These are phyloP conservation scores for Coemansia sp. DNA, from an alignment of 192 early-diverging fungal species.

Conservation along the genomic window DNA sequence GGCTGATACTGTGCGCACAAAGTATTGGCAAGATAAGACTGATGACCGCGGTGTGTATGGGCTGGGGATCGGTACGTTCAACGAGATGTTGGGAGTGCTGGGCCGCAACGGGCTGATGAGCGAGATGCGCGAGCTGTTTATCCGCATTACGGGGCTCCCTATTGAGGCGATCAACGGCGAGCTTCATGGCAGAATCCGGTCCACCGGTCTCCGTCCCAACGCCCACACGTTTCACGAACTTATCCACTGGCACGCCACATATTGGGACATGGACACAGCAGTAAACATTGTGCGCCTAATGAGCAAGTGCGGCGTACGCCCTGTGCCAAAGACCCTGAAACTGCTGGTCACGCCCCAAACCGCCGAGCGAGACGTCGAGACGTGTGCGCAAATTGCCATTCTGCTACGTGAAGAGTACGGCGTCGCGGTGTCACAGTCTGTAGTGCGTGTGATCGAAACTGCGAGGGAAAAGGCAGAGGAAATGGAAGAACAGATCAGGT, in stretches of 20 bases:
- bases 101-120: conserved; percentile 47
- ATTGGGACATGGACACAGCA: conserved; percentile 41
- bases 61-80: conserved; percentile 10
- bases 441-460: conserved; percentile 15
- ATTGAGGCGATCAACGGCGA: neutral
- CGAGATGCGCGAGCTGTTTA: conserved; percentile 33
- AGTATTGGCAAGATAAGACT: conserved; percentile 20
- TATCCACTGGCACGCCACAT: conserved; percentile 42
- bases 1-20: neutral
- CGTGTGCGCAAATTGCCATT: conserved; percentile 17
- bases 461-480: conserved; percentile 8
- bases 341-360: conserved; percentile 21
- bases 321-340: conserved; percentile 20
- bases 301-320: conserved; percentile 15
- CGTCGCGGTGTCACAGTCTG: neutral
- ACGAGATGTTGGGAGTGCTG: conserved; percentile 41
- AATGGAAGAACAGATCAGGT: conserved; percentile 33
- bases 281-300: conserved; percentile 20
- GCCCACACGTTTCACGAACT: conserved; percentile 30
- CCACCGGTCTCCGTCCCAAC: neutral
- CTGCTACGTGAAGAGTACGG: conserved; percentile 9
- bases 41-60: conserved; percentile 10
- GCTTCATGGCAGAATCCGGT: neutral
- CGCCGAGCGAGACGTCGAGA: conserved; percentile 12
- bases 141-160: conserved; percentile 13